These are phyloP conservation scores for Arthrobotrys sphaeroides DNA, from an alignment of 2,329 filamentous ascomycete species.

Conservation along the genomic window DNA sequence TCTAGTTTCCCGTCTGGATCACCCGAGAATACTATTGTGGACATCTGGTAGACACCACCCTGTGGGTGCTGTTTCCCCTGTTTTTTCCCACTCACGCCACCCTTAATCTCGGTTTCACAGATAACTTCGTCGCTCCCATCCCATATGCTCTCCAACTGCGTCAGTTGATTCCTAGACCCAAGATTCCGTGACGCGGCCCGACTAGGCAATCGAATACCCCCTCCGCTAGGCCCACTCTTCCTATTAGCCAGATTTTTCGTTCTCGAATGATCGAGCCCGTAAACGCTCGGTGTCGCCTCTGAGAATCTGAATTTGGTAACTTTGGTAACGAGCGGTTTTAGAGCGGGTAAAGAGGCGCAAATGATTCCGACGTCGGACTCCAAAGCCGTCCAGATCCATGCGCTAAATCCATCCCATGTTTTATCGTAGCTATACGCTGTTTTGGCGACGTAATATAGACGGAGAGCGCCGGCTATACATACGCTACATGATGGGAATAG, in stretches of 20 bases:
- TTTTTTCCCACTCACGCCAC: constrained; percentile 17
- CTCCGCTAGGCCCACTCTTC: constrained; percentile 8
- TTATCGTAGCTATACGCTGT: constrained; percentile 45
- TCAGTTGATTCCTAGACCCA: constrained; percentile 30
- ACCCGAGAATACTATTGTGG: constrained; percentile 43
- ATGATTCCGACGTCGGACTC: constrained; percentile 53
- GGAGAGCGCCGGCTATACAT: constrained; percentile 36
- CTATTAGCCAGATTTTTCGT: constrained; percentile 23
- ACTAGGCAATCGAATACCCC: constrained; percentile 27
- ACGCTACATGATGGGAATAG: constrained; percentile 13
- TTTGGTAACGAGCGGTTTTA: constrained; percentile 48
- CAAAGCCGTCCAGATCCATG: constrained; percentile 50
- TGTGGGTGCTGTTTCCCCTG: constrained; percentile 28
- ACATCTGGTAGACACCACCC: constrained; percentile 40
- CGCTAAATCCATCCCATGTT: constrained; percentile 48
- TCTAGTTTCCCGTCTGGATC: constrained; percentile 40
- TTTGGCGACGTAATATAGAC: constrained; percentile 42
- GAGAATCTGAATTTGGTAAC: constrained; percentile 52
- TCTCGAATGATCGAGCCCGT: constrained; percentile 20
- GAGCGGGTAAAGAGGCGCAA: constrained; percentile 42
- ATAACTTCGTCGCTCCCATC: constrained; percentile 49
- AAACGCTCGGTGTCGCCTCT: constrained; percentile 30
- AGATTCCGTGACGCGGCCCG: constrained; percentile 27
- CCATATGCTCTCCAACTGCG: constrained; percentile 41
- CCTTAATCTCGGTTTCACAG: constrained; percentile 22